Base-by-base conservation (phyloP, 2,329 filamentous ascomycete species). In the Neospermospora avenae region DNA sequence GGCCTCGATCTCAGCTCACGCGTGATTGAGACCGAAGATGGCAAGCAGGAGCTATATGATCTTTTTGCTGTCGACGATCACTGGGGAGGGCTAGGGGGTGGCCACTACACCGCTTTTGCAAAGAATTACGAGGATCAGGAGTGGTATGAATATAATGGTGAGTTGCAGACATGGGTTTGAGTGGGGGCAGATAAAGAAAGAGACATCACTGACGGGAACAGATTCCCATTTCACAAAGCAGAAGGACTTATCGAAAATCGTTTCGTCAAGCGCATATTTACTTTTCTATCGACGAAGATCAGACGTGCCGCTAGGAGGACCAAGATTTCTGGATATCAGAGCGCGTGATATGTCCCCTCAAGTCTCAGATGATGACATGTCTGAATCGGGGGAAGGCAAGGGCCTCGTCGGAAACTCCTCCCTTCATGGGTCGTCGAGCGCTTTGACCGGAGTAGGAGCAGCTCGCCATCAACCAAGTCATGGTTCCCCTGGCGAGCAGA, bases 61-160 rank as follows among this genome's bases (percentile, higher is more conserved):
- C 80, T 99, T 34, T 95, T 99, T 71, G 95, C 89, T 14, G 92
- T 99, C 1, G 95, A 99, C 74, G 93, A 96, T 72, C 95, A 99
- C 74, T 96, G 89, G 73, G 95, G 95, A 62, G 91, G 92, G 31
- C 83, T 99, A 39, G 92, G 92, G 61, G 95, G 95, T 44, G 95
- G 95, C 0, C 95, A 99, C 75, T 99, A 99, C 77, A 98, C 93
- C 20, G 95, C 95, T 28, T 93, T 87, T 74, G 93, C 92, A 41
- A 93, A 91, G 78, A 98, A 96, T 74, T 97, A 96, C 75, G 81
- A 90, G 62, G 91, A 96, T 70, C 84, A 84, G 59, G 81, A 89
- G 74, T 99, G 95, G 95, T 97, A 97, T 74, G 90, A 96, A 68
- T 98, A 96, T 74, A 98, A 99, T 74, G 93, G 93, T 95, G 80